Conservation (phyloP, 345 rosid genomes). For the Ceriops tagal region DNA sequence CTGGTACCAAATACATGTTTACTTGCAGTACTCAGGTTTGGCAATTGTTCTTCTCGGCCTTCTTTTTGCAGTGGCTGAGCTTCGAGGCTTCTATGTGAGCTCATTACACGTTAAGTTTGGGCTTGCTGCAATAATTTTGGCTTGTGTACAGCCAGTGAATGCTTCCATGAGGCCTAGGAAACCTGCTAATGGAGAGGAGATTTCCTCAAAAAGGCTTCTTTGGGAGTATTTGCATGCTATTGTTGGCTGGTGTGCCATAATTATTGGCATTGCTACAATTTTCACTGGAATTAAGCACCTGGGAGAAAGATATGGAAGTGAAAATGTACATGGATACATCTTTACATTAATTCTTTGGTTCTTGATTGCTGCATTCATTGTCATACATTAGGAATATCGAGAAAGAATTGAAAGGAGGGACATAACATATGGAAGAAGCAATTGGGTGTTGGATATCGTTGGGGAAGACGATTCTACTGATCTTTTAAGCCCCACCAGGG, state of each 20-base stretch:
- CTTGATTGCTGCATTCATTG: constrained; percentile 39
- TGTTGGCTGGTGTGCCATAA: constrained; percentile 60
- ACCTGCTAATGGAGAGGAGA: constrained; percentile 52
- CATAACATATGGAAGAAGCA: constrained; percentile 53
- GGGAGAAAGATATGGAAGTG: constrained; percentile 75
- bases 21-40: constrained; percentile 83
- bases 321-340: constrained; percentile 64
- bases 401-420: constrained; percentile 46
- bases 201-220: constrained; percentile 48
- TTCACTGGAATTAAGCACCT: constrained; percentile 69
- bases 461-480: constrained; percentile 80
- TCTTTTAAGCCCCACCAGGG: constrained; percentile 54
- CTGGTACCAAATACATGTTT: constrained; percentile 88
- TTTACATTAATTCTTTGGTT: constrained; percentile 72
- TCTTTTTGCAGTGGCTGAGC: constrained; percentile 90
- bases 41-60: constrained; percentile 78
- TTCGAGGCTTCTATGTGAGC: constrained; percentile 60
- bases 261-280: constrained; percentile 57
- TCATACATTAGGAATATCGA: constrained; percentile 56
- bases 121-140: constrained; percentile 62
- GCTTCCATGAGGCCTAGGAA: constrained; percentile 75
- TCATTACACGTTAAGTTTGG: constrained; percentile 90
- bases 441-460: constrained; percentile 67
- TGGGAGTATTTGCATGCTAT: constrained; percentile 87
- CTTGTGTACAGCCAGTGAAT: constrained; percentile 70